Percentiles rank a stretch among this genome's conserved stretches.
phyloP scores from a whole-genome alignment of 2,329 filamentous ascomycete genomes.

The Fusarium sp. region DNA sequence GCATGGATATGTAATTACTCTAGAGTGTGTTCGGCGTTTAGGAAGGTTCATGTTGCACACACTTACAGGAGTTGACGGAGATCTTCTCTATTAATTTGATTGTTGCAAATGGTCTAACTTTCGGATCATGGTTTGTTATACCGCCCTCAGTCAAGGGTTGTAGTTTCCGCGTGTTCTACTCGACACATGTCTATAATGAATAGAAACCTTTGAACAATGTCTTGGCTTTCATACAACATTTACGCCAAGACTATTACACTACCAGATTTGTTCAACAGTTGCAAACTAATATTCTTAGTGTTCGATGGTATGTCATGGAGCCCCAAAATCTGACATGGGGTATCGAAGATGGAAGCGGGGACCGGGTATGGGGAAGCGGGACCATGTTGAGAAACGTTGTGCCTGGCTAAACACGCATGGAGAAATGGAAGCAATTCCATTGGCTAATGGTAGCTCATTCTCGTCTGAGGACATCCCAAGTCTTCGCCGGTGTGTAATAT shows the following conservation, averaged over 20 bases:
- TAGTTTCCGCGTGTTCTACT: not conserved
- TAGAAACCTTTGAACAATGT: not conserved
- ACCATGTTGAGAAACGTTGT: conserved; percentile 15
- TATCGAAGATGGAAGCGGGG: conserved; percentile 25
- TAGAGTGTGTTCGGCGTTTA: conserved; percentile 43
- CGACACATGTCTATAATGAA: not conserved
- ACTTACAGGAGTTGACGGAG: conserved; percentile 21
- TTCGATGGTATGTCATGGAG: conserved; percentile 9
- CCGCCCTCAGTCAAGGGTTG: no score
- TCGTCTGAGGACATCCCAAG: not conserved
- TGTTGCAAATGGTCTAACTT: not conserved
- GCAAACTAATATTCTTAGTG: conserved; percentile 6
- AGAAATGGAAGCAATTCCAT: conserved; percentile 16
- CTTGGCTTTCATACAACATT: not conserved
- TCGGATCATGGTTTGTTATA: not conserved
- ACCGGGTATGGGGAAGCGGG: conserved; percentile 43
- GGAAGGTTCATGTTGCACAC: conserved; percentile 33
- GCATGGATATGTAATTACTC: conserved; percentile 74
- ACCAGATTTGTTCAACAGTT: not conserved
- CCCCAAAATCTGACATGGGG: conserved; percentile 15
- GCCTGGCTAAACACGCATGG: conserved; percentile 31
- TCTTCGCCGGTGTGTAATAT: not conserved
- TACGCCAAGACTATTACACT: not conserved
- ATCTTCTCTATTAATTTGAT: conserved; percentile 10
- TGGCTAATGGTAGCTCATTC: not conserved